phyloP scores from a whole-genome alignment of 1,284 basidiomycete genomes.

The Puccinia novopanici region DNA sequence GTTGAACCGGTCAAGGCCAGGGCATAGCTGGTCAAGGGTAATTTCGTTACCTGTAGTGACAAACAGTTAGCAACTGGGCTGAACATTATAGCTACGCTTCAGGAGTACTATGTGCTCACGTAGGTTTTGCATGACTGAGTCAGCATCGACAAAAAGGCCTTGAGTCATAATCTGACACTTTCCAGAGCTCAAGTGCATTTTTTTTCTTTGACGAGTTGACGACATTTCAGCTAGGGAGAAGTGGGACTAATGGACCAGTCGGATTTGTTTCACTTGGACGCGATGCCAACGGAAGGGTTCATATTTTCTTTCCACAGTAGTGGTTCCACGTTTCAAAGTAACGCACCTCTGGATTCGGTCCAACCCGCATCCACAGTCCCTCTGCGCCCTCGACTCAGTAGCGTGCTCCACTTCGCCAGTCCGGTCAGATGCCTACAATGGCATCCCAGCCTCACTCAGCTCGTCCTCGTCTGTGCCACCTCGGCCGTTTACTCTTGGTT shows the following conservation, averaged over 20 bases:
- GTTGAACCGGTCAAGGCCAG: too few species aligned
- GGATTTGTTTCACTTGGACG: constrained; percentile 7
- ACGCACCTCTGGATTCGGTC: neutral
- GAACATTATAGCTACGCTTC: too few species aligned
- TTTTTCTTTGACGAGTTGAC: too few species aligned
- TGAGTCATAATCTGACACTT: too few species aligned
- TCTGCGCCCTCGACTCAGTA: constrained; percentile 21
- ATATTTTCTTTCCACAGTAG: constrained; percentile 21
- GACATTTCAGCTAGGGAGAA: neutral
- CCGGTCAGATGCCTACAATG: constrained; percentile 41
- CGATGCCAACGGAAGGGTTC: constrained; percentile 24
- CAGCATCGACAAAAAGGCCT: too few species aligned
- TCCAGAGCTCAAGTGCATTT: too few species aligned
- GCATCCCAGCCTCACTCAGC: constrained; percentile 29
- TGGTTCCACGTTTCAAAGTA: neutral
- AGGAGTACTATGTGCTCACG: too few species aligned
- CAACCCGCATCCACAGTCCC: constrained; percentile 12
- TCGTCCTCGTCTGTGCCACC: constrained; percentile 25
- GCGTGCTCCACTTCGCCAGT: constrained; percentile 11
- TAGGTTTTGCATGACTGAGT: too few species aligned
- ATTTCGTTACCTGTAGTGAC: too few species aligned
- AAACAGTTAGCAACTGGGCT: too few species aligned
- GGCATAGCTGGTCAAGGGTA: too few species aligned
- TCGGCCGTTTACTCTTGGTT: constrained; percentile 42
- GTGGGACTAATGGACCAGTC: neutral